Conservation (phyloP, 495 filamentous ascomycete species). For the Aspergillus baeticus region DNA sequence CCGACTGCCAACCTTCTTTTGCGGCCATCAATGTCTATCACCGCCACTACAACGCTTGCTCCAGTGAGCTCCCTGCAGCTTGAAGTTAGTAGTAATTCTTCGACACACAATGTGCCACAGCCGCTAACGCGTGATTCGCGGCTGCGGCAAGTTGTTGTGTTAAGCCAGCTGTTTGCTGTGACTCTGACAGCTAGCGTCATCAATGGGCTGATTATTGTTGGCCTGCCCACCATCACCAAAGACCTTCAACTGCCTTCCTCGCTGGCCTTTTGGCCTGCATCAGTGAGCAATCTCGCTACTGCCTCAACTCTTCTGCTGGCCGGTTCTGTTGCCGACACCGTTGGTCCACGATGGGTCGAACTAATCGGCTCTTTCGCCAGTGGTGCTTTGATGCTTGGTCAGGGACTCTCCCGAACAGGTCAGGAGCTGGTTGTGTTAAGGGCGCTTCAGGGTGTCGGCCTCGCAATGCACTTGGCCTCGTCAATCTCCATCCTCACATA, state of each 20-base stretch:
- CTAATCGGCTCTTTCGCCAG: slow-evolving; percentile 42
- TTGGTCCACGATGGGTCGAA: slow-evolving; percentile 42
- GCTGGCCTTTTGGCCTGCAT: slow-evolving; percentile 42
- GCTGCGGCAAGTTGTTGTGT: slow-evolving; percentile 10
- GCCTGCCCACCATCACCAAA: slow-evolving; percentile 46
- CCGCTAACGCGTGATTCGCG: slow-evolving; percentile 12
- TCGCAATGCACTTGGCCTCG: slow-evolving; percentile 47
- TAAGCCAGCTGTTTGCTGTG: slow-evolving; percentile 12
- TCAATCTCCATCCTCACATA: slow-evolving; percentile 45
- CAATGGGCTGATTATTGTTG: slow-evolving; percentile 39
- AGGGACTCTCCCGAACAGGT: slow-evolving; percentile 40
- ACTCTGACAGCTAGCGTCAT: slow-evolving; percentile 17
- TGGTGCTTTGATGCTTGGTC: slow-evolving; percentile 40
- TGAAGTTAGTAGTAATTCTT: too few relatives aligned
- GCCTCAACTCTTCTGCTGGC: slow-evolving; percentile 48
- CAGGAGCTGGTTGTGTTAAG: slow-evolving; percentile 49
- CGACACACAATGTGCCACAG: too few relatives aligned
- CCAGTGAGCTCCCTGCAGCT: too few relatives aligned
- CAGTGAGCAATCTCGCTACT: slow-evolving; percentile 35
- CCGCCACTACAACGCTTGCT: too few relatives aligned
- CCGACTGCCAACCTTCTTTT: too few relatives aligned
- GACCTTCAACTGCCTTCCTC: slow-evolving; percentile 37
- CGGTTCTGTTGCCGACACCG: slow-evolving; percentile 49
- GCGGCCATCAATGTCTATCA: too few relatives aligned
- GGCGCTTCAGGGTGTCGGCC: slow-evolving; percentile 45